These are phyloP conservation scores for Sanguinoderma infundibulare DNA, from an alignment of 1,284 basidiomycete species.

Conservation along the genomic window DNA sequence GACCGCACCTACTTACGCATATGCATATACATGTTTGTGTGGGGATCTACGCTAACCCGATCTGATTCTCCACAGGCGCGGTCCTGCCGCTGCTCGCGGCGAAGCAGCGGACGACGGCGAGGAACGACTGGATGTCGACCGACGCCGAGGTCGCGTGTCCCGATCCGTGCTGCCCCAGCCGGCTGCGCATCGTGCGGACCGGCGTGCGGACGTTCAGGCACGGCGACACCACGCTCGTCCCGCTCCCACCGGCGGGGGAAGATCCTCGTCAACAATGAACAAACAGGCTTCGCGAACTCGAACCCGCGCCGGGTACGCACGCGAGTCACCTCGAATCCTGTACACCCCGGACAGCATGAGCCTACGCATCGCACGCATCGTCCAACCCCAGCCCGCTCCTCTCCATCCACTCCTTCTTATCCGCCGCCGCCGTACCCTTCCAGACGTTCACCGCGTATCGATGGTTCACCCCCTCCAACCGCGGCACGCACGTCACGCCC, in stretches of 20 bases:
- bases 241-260: slow-evolving; percentile 30
- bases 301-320: too few relatives aligned
- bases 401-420: slow-evolving; percentile 4
- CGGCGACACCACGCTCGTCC: slow-evolving; percentile 55
- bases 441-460: slow-evolving; percentile 74
- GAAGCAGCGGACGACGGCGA: slow-evolving; percentile 58
- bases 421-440: slow-evolving; percentile 37
- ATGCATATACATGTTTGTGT: too few relatives aligned
- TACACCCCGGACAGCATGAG: too few relatives aligned
- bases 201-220: slow-evolving; percentile 56
- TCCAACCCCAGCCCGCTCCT: slow-evolving; percentile 40
- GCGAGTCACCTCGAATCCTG: too few relatives aligned
- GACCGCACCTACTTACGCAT: too few relatives aligned
- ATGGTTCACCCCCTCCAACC: slow-evolving; percentile 83
- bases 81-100: slow-evolving; percentile 66
- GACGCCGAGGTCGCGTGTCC: slow-evolving; percentile 68
- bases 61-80: slow-evolving; percentile 47
- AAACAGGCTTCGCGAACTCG: too few relatives aligned
- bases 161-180: slow-evolving; percentile 63
- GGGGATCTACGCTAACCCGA: neutral
- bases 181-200: slow-evolving; percentile 54
- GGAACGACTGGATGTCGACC: slow-evolving; percentile 70
- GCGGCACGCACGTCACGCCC: slow-evolving; percentile 69
- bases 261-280: neutral
- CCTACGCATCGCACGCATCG: slow-evolving; percentile 47